Percentiles rank a stretch among this genome's conserved stretches.
phyloP scores from a whole-genome alignment of 768 basidiomycete genomes.

The Auricularia heimuer region DNA sequence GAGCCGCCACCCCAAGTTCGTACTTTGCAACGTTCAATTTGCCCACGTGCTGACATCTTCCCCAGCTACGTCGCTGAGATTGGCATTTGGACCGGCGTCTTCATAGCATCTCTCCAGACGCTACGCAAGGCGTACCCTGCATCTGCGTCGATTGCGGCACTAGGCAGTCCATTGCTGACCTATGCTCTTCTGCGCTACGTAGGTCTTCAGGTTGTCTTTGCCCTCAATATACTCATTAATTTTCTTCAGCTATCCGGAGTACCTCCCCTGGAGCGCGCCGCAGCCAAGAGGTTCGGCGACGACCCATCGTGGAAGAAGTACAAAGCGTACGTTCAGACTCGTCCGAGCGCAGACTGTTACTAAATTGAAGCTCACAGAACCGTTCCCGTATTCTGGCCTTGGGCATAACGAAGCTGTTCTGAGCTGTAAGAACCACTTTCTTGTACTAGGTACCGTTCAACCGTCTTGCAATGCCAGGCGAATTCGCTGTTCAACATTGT shows the following conservation, averaged over 20 bases:
- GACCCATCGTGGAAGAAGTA: conserved; percentile 51
- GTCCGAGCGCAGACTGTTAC: too few relatives aligned
- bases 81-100: conserved; percentile 58
- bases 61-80: conserved; percentile 66
- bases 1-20: conserved; percentile 66
- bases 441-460: too few relatives aligned
- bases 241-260: conserved; percentile 48
- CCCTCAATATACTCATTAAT: neutral
- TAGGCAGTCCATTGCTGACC: conserved; percentile 51
- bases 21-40: neutral
- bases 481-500: too few relatives aligned
- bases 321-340: conserved; percentile 34
- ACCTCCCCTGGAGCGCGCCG: conserved; percentile 54
- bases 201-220: conserved; percentile 10
- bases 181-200: conserved; percentile 52
- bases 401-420: neutral
- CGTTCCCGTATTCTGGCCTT: conserved; percentile 29
- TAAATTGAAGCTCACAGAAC: conserved; percentile 12
- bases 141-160: conserved; percentile 35
- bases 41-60: neutral
- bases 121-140: conserved; percentile 26
- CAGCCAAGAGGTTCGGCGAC: conserved; percentile 44
- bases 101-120: conserved; percentile 39
- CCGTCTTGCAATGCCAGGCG: too few relatives aligned
- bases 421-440: conserved; percentile 6